phyloP scores from a whole-genome alignment of 768 basidiomycete species.

The Lactarius psammicola region DNA sequence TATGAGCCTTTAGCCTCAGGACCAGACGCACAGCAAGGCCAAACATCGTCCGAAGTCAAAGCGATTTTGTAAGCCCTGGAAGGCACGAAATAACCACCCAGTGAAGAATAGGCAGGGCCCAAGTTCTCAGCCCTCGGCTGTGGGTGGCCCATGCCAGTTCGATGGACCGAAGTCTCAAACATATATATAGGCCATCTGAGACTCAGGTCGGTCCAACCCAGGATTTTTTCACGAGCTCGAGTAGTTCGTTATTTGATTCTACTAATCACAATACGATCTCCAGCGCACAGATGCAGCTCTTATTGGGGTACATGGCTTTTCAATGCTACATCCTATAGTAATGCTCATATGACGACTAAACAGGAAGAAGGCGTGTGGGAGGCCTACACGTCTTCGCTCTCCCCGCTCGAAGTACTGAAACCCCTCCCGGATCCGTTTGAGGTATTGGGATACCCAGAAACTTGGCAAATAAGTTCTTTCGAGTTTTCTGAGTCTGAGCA shows the following conservation, averaged over 20 bases:
- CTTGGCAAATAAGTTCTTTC: neutral
- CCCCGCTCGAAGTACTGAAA: neutral
- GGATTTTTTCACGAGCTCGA: neutral
- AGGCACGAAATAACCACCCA: neutral
- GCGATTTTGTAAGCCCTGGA: neutral
- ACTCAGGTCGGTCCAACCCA: neutral
- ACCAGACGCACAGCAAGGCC: neutral
- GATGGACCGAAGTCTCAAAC: neutral
- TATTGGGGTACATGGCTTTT: neutral
- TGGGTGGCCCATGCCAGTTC: neutral
- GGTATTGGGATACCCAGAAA: too few species aligned
- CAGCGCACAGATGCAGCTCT: neutral
- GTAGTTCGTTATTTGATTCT: neutral
- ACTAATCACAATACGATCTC: neutral
- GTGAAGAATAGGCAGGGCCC: neutral
- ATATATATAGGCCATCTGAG: neutral
- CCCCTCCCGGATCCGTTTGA: neutral
- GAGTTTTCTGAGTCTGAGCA: constrained; percentile 15
- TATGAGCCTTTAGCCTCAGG: neutral
- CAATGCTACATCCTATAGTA: neutral
- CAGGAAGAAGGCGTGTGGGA: neutral
- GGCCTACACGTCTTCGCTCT: neutral
- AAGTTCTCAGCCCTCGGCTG: neutral
- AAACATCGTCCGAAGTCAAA: neutral
- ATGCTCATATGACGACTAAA: neutral